Evolutionary conservation across 1,284 basidiomycete species (phyloP).

Genomic region (Cutaneotrichosporon mucoides): DNA sequence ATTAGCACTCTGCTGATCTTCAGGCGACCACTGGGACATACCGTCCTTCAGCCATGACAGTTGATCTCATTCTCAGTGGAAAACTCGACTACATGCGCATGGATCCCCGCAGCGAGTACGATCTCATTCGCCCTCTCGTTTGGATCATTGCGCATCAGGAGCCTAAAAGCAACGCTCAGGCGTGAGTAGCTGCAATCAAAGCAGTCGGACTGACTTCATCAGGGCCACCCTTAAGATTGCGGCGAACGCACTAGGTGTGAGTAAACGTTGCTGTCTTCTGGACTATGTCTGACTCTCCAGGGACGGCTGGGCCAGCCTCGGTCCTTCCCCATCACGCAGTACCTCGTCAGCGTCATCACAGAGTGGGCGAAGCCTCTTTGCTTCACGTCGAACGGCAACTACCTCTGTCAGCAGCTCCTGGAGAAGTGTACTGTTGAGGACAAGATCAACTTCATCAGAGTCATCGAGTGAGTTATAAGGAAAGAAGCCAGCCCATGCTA

Average conservation of each 20-base stretch:
- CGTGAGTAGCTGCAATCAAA: conserved; percentile 20
- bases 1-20: neutral
- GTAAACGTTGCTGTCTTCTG: neutral
- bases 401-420: conserved; percentile 44
- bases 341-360: conserved; percentile 31
- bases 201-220: neutral
- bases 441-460: conserved; percentile 35
- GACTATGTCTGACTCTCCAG: conserved; percentile 1
- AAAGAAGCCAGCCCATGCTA: too few species aligned
- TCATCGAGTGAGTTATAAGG: conserved; percentile 29
- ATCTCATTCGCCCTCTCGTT: conserved; percentile 31
- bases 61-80: conserved; percentile 20
- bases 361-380: conserved; percentile 41
- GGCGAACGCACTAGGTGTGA: conserved; percentile 35
- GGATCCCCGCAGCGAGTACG: conserved; percentile 18
- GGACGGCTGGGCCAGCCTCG: conserved; percentile 13
- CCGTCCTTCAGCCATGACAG: conserved; percentile 10
- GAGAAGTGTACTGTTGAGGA: conserved; percentile 36
- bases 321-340: conserved; percentile 9
- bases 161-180: conserved; percentile 30
- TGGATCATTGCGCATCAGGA: conserved; percentile 40
- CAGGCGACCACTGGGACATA: neutral
- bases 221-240: conserved; percentile 36
- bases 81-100: conserved; percentile 19
- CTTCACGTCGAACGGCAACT: conserved; percentile 44